Evolutionary conservation across 805 yeast genomes (phyloP).

Genomic region (Sugiyamaella mastotermitis): DNA sequence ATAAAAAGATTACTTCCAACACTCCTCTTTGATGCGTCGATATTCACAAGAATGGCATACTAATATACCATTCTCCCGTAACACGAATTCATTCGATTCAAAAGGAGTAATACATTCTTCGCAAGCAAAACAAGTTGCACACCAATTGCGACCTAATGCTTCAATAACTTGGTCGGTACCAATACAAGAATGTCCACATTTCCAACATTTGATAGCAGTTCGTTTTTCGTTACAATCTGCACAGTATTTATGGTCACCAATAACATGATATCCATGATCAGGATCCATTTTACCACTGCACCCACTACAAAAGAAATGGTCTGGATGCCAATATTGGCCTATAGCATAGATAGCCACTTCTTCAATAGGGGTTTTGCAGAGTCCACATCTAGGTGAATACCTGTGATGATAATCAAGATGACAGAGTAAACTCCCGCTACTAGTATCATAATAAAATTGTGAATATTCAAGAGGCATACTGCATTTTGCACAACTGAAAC

Average conservation of each 20-base stretch:
- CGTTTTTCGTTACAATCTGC: slow-evolving; percentile 21
- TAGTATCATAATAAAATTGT: slow-evolving; percentile 19
- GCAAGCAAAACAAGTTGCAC: slow-evolving; percentile 27
- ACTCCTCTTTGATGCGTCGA: slow-evolving; percentile 16
- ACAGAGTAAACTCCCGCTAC: slow-evolving; percentile 23
- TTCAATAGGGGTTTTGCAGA: slow-evolving; percentile 29
- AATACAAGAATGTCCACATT: slow-evolving; percentile 22
- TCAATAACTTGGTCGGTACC: slow-evolving; percentile 21
- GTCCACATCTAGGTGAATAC: slow-evolving; percentile 27
- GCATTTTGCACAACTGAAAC: slow-evolving; percentile 22
- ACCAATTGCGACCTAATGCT: slow-evolving; percentile 29
- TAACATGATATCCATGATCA: slow-evolving; percentile 19
- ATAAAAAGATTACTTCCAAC: slow-evolving; percentile 16
- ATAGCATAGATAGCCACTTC: slow-evolving; percentile 25
- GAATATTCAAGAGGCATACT: slow-evolving; percentile 19
- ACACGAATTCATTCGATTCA: slow-evolving; percentile 25
- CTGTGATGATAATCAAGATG: slow-evolving; percentile 29
- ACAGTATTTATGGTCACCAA: slow-evolving; percentile 23
- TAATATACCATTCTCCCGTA: slow-evolving; percentile 28
- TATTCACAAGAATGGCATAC: slow-evolving; percentile 26
- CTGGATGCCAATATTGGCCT: slow-evolving; percentile 26
- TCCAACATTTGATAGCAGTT: slow-evolving; percentile 29
- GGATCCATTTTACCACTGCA: slow-evolving; percentile 24
- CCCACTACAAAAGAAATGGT: slow-evolving; percentile 30
- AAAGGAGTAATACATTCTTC: slow-evolving; percentile 27